Evolutionary conservation across 495 filamentous ascomycete genomes (phyloP).

Genomic region (Aspergillus incahuasiensis): DNA sequence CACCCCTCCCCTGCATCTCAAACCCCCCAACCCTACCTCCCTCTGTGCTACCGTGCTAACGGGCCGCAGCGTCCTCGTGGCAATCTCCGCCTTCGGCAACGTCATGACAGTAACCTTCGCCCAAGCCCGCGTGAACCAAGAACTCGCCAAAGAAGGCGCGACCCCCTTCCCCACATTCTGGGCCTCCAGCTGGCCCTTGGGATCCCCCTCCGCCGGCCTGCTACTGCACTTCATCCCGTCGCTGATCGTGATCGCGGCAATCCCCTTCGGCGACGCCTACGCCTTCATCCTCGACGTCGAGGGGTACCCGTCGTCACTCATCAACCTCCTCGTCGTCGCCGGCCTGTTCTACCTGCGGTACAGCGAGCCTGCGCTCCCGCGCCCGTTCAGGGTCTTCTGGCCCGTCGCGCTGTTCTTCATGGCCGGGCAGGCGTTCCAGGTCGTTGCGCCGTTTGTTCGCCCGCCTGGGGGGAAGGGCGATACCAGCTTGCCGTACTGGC

Average conservation of each 20-base stretch:
- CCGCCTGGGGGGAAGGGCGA: conserved; percentile 31
- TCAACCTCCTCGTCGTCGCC: conserved; percentile 14
- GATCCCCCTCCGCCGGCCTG: conserved; percentile 55
- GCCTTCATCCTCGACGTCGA: conserved; percentile 63
- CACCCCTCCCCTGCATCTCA: background rate
- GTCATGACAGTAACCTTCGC: conserved; percentile 52
- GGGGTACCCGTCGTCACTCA: conserved; percentile 45
- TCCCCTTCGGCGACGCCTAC: conserved; percentile 57
- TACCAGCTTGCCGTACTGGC: conserved; percentile 36
- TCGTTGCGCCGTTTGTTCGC: conserved; percentile 37
- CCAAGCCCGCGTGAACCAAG: conserved; percentile 58
- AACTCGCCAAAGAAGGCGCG: conserved; percentile 62
- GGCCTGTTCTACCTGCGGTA: conserved; percentile 25
- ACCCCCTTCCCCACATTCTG: conserved; percentile 58
- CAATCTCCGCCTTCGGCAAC: conserved; percentile 61
- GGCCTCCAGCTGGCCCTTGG: conserved; percentile 61
- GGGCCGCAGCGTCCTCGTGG: conserved; percentile 45
- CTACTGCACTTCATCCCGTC: conserved; percentile 59
- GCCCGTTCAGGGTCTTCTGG: conserved; percentile 22
- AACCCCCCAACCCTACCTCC: no score
- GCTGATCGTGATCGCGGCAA: conserved; percentile 55
- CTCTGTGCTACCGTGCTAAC: no score
- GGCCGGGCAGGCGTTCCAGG: conserved; percentile 27
- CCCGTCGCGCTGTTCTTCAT: conserved; percentile 21
- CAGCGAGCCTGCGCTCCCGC: conserved; percentile 8